phyloP scores from a whole-genome alignment of 1,139 yeast species.

The Ashbya aceris region DNA sequence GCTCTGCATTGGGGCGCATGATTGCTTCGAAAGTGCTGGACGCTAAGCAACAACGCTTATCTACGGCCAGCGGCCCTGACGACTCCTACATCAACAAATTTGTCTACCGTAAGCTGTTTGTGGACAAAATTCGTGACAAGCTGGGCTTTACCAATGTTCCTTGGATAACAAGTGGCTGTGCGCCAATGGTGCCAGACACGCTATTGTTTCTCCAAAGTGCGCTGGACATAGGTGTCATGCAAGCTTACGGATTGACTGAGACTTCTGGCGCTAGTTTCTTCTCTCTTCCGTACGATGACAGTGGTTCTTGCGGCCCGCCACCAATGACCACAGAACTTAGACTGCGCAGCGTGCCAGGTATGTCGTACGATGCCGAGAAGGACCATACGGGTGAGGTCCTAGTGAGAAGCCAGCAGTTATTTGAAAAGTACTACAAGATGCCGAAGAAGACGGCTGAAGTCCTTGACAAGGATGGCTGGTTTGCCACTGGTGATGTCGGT shows the following conservation, averaged over 20 bases:
- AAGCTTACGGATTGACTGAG: slow-evolving; percentile 77
- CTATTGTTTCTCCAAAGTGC: slow-evolving; percentile 54
- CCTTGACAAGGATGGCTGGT: slow-evolving; percentile 63
- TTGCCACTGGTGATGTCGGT: slow-evolving; percentile 70
- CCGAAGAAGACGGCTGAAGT: slow-evolving; percentile 44
- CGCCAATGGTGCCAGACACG: slow-evolving; percentile 60
- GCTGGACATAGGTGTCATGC: slow-evolving; percentile 48
- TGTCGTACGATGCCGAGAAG: slow-evolving; percentile 47
- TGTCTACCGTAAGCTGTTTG: slow-evolving; percentile 39
- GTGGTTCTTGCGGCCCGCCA: slow-evolving; percentile 59
- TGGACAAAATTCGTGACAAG: slow-evolving; percentile 43
- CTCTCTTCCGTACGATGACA: slow-evolving; percentile 37
- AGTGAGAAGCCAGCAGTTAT: slow-evolving; percentile 60
- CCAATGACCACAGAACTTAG: slow-evolving; percentile 47
- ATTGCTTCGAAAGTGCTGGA: slow-evolving; percentile 31
- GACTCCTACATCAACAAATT: slow-evolving; percentile 25
- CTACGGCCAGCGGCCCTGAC: slow-evolving; percentile 32
- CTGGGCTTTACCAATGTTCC: slow-evolving; percentile 48
- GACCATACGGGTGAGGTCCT: slow-evolving; percentile 50
- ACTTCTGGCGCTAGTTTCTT: slow-evolving; percentile 55
- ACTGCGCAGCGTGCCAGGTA: slow-evolving; percentile 56
- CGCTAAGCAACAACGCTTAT: slow-evolving; percentile 31
- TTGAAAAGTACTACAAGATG: slow-evolving; percentile 51
- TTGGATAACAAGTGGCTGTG: slow-evolving; percentile 53
- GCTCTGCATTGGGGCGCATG: slow-evolving; percentile 25